Conservation (phyloP, 176 grass and related monocot species). For the Juncus effusus region DNA sequence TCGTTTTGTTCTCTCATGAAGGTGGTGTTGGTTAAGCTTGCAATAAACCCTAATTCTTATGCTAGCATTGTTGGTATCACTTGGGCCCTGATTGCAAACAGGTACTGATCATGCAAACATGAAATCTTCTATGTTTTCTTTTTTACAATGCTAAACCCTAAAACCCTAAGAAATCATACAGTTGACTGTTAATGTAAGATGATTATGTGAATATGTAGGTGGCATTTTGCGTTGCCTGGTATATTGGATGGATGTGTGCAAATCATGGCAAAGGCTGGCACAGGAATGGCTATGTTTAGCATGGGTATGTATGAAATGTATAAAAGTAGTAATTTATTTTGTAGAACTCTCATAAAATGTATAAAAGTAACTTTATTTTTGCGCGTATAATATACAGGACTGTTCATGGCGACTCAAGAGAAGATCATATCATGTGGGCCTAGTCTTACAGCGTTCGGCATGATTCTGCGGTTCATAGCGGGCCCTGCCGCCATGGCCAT, state of each 20-base stretch:
- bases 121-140: too few relatives aligned
- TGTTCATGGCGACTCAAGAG: slow-evolving; percentile 93
- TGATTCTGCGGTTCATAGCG: slow-evolving; percentile 57
- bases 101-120: slow-evolving; percentile 29
- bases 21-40: slow-evolving; percentile 75
- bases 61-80: slow-evolving; percentile 76
- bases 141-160: too few relatives aligned
- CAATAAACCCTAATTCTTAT: slow-evolving; percentile 72
- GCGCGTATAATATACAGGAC: slow-evolving; percentile 30
- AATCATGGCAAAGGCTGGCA: slow-evolving; percentile 87
- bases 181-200: not conserved
- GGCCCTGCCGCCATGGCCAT: slow-evolving; percentile 70
- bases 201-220: slow-evolving; percentile 27
- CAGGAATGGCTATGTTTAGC: slow-evolving; percentile 97
- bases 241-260: slow-evolving; percentile 68
- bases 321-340: not conserved
- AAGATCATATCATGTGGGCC: slow-evolving; percentile 71
- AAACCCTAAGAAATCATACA: too few relatives aligned
- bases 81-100: slow-evolving; percentile 66
- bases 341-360: not conserved
- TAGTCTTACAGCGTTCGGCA: slow-evolving; percentile 47
- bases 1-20: slow-evolving; percentile 62
- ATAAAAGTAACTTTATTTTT: not conserved
- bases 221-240: slow-evolving; percentile 67
- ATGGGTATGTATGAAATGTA: slow-evolving; percentile 49